Evolutionary conservation across 176 grass and related monocot genomes (phyloP), one percentile per base, ranked within the genome.

Genomic region (Paspalum vaginatum): DNA sequence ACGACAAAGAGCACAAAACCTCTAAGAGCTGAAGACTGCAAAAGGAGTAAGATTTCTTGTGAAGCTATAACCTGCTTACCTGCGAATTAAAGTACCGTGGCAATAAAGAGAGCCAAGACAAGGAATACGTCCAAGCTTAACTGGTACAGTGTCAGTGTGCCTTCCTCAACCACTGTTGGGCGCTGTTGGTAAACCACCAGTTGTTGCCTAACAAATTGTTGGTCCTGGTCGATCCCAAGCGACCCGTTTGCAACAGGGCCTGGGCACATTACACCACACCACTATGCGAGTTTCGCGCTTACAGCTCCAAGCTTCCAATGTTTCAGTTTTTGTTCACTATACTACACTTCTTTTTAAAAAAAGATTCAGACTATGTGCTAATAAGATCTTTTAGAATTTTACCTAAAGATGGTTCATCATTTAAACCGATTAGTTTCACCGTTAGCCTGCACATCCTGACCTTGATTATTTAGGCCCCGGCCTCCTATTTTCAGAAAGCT

Each of bases 61-160:
- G 74, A 87, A 83, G 66, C 25, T 17, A 83, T 17, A 83, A 37
- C 27, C 53, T 81, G 24, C 32, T 32, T 32, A 32, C 32, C 32
- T 32, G 32, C 2, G 32, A 32, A 32, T 51, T 25, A 61, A 26
- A 69, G 39, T 16, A 46, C n/a, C n/a, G 27, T 18, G 61, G 39
- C 45, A 11, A 27, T 61, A 61, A 72, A 80, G n/a, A 43, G 74
- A 72, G n/a, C 45, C 49, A 24, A 16, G 42, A 48, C 79, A 64
- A 14, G 11, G 56, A 45, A 18, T 53, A 75, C 32, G 75, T 66
- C 14, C 59, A 76, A 62, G 64, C 43, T 25, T 25, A 70, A 70
- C 78, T 14, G 18, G 38, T 12, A 61, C 46, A 18, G 2, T 53
- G 8, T 20, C 46, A 18, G 2, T 53, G 8, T 20, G 22, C 37